Percentiles rank a stretch among this genome's conserved stretches.
These are phyloP conservation scores for Schizothecium vesticola DNA, from an alignment of 495 filamentous ascomycete genomes.

Conservation along the genomic window DNA sequence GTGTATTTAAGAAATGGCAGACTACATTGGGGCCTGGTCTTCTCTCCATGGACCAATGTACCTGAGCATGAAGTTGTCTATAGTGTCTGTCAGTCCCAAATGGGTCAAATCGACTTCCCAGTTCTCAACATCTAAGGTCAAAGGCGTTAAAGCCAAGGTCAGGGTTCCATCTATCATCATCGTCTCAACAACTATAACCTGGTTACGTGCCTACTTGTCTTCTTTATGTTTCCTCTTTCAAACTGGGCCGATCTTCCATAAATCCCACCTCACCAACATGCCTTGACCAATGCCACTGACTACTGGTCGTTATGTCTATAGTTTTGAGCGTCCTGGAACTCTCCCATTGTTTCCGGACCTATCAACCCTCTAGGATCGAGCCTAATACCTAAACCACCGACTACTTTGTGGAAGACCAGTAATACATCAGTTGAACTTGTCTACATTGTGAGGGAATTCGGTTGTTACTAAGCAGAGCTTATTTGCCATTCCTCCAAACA, in stretches of 20 bases:
- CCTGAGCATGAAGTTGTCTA: not conserved
- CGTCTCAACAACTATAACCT: not conserved
- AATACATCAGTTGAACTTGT: too few relatives aligned
- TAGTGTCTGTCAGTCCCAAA: not conserved
- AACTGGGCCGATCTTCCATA: not conserved
- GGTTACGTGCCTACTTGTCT: not conserved
- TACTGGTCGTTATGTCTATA: not conserved
- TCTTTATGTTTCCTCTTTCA: not conserved
- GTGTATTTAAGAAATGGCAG: not conserved
- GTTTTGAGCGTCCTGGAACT: not conserved
- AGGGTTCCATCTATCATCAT: not conserved
- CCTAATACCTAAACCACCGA: too few relatives aligned
- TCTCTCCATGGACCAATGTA: not conserved
- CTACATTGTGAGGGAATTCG: too few relatives aligned
- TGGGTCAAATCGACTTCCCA: not conserved
- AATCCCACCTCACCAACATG: not conserved
- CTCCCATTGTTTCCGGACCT: not conserved
- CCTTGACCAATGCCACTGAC: not conserved
- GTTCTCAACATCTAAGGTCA: not conserved
- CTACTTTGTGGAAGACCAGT: too few relatives aligned
- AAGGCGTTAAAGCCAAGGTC: too few relatives aligned
- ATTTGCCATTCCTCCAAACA: too few relatives aligned
- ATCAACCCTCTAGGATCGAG: too few relatives aligned
- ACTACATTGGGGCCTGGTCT: not conserved
- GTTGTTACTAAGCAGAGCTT: too few relatives aligned